A percentile compares a stretch with the other conserved stretches of the same genome.
phyloP scores from a whole-genome alignment of 495 filamentous ascomycete species.

The Sordaria brevicollis region DNA sequence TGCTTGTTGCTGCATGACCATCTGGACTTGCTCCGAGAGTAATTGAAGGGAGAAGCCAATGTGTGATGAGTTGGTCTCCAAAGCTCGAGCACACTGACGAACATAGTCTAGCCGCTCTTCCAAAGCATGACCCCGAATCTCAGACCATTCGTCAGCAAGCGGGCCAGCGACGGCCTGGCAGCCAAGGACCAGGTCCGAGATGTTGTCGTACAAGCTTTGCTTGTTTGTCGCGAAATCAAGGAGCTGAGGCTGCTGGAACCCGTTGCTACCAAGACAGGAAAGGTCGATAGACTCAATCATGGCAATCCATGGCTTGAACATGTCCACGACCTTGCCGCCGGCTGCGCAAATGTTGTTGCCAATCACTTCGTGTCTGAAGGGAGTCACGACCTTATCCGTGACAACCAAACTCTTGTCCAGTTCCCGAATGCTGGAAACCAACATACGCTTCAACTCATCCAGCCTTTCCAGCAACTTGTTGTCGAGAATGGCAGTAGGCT shows the following conservation, averaged over 20 bases:
- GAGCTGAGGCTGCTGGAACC: conserved; percentile 72
- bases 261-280: conserved; percentile 52
- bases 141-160: conserved; percentile 89
- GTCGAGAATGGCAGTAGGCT: conserved; percentile 67
- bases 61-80: conserved; percentile 80
- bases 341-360: conserved; percentile 64
- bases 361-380: conserved; percentile 58
- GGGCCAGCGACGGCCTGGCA: conserved; percentile 85
- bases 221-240: conserved; percentile 83
- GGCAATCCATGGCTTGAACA: conserved; percentile 78
- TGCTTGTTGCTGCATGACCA: conserved; percentile 32
- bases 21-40: conserved; percentile 65
- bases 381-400: conserved; percentile 66
- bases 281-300: conserved; percentile 84
- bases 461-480: conserved; percentile 65
- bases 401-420: conserved; percentile 74
- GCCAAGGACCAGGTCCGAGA: conserved; percentile 76
- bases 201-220: conserved; percentile 83
- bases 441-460: conserved; percentile 71
- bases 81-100: conserved; percentile 58
- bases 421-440: conserved; percentile 70
- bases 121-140: conserved; percentile 80
- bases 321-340: conserved; percentile 68
- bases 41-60: conserved; percentile 80
- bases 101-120: conserved; percentile 78